Conservation (phyloP, 2,329 filamentous ascomycete genomes). For the Tolypocladium guangdongense region DNA sequence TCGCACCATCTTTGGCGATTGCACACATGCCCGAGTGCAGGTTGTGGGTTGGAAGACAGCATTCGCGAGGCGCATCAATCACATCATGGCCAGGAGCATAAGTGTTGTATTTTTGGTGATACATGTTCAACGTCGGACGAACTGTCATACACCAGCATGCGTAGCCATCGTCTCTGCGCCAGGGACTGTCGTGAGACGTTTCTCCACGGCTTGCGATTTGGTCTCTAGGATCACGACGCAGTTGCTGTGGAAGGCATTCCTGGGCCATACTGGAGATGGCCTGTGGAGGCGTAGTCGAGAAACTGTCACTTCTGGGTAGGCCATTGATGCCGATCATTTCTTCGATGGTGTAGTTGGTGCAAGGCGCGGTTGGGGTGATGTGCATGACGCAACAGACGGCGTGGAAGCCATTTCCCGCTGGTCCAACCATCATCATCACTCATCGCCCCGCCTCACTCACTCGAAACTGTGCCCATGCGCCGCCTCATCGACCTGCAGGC, state of each 20-base stretch:
- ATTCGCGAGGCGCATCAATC: not conserved
- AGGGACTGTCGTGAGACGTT: not conserved
- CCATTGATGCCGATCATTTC: too few relatives aligned
- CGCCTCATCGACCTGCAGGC: not conserved
- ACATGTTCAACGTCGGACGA: too few relatives aligned
- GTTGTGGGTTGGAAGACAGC: not conserved
- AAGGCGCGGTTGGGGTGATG: not conserved
- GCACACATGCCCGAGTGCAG: not conserved
- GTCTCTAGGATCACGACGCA: not conserved
- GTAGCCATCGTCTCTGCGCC: not conserved
- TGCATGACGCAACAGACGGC: not conserved
- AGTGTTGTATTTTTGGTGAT: too few relatives aligned
- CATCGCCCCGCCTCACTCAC: not conserved
- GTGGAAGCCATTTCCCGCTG: not conserved
- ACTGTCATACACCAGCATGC: too few relatives aligned
- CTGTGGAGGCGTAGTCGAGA: too few relatives aligned
- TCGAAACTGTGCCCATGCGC: not conserved
- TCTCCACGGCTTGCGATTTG: not conserved
- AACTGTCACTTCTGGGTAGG: too few relatives aligned
- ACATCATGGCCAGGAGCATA: too few relatives aligned
- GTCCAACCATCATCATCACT: not conserved
- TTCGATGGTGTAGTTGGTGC: not conserved
- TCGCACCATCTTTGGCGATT: not conserved
- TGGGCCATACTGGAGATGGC: too few relatives aligned
- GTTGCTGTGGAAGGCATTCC: not conserved